phyloP scores from a whole-genome alignment of 352 stramenopile species.

The Bremia lactucae region DNA sequence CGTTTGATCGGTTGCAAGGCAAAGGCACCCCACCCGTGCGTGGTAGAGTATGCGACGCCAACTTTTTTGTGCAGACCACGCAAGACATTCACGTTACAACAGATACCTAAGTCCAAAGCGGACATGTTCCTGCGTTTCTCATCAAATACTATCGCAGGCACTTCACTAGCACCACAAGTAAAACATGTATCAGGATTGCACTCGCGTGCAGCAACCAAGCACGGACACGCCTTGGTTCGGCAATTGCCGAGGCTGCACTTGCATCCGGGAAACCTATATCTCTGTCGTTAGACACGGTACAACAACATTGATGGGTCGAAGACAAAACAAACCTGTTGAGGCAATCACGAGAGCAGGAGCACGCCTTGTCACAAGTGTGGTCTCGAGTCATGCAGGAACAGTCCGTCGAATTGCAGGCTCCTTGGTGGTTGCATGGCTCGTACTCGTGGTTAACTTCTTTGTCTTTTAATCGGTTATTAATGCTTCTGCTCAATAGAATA shows the following conservation, averaged over 20 bases:
- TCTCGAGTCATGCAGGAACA: slow-evolving; percentile 74
- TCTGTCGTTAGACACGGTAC: too few species aligned
- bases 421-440: slow-evolving; percentile 71
- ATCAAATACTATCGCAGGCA: slow-evolving; percentile 29
- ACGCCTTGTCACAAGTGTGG: slow-evolving; percentile 75
- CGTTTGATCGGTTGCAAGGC: slow-evolving; percentile 47
- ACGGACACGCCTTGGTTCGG: slow-evolving; percentile 49
- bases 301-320: not conserved
- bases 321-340: slow-evolving; percentile 39
- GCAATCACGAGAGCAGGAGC: slow-evolving; percentile 69
- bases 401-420: slow-evolving; percentile 31
- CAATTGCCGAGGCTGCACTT: slow-evolving; percentile 47
- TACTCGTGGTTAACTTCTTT: slow-evolving; percentile 60
- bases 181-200: slow-evolving; percentile 49
- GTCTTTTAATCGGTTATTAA: slow-evolving; percentile 55
- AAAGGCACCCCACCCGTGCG: slow-evolving; percentile 57
- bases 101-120: slow-evolving; percentile 44
- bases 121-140: slow-evolving; percentile 26
- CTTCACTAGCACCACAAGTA: slow-evolving; percentile 51
- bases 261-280: slow-evolving; percentile 39
- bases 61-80: slow-evolving; percentile 51
- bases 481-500: slow-evolving; percentile 48
- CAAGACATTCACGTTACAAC: slow-evolving; percentile 58
- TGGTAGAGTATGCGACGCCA: slow-evolving; percentile 45
- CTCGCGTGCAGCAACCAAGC: slow-evolving; percentile 45